Evolutionary conservation across 163 green algal genomes (phyloP).

Genomic region (Chlamydomonas reinhardtii): DNA sequence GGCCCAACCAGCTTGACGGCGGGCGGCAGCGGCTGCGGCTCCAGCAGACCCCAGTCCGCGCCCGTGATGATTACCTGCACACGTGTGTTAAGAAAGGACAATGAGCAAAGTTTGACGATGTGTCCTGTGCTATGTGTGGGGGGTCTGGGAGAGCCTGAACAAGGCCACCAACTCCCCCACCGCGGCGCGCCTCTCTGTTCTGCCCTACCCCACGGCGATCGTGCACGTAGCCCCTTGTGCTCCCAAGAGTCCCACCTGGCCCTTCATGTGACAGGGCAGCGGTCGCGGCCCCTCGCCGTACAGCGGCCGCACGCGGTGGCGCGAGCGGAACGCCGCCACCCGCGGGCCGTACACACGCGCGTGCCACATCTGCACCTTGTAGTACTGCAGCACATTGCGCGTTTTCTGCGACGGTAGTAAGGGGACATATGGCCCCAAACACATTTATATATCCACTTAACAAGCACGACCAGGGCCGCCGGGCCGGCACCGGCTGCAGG

Average conservation of each 20-base stretch:
- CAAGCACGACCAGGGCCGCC: too few relatives aligned
- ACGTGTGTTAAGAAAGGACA: too few relatives aligned
- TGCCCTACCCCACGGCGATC: too few relatives aligned
- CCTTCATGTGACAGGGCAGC: slow-evolving; percentile 17
- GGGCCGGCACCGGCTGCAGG: too few relatives aligned
- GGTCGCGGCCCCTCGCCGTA: background rate
- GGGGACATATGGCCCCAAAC: too few relatives aligned
- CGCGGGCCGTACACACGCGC: background rate
- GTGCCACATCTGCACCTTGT: slow-evolving; percentile 28
- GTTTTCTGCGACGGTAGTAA: background rate
- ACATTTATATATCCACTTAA: too few relatives aligned
- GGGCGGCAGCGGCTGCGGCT: slow-evolving; percentile 43
- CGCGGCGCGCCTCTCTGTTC: too few relatives aligned
- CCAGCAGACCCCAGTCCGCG: slow-evolving; percentile 41
- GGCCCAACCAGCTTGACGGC: slow-evolving; percentile 29
- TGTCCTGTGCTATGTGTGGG: too few relatives aligned
- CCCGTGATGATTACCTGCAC: slow-evolving; percentile 36
- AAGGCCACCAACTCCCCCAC: too few relatives aligned
- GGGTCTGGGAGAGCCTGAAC: too few relatives aligned
- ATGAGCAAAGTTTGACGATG: too few relatives aligned
- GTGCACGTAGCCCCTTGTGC: too few relatives aligned
- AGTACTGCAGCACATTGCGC: slow-evolving; percentile 24
- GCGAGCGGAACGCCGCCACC: slow-evolving; percentile 8
- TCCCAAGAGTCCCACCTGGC: slow-evolving; percentile 13
- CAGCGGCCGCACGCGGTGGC: slow-evolving; percentile 6